These are phyloP conservation scores for Blakeslea trispora DNA, from an alignment of 371 early-diverging fungal species.

Conservation along the genomic window DNA sequence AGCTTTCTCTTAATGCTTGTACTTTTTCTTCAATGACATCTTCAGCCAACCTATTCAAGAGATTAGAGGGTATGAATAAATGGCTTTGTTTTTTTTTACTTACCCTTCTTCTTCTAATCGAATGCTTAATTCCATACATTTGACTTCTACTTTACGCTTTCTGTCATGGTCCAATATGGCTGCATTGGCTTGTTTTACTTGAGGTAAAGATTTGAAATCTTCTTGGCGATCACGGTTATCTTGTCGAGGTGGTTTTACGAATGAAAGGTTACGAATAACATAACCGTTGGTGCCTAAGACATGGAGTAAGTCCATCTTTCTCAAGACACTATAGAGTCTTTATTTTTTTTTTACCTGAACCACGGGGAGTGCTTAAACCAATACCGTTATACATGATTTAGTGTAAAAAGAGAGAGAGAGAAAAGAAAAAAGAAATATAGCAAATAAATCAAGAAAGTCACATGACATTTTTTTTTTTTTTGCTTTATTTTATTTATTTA, in stretches of 20 bases:
- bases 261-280: conserved; percentile 87
- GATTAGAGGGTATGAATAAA: too few relatives aligned
- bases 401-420: neutral
- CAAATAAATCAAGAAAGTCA: neutral
- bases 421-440: neutral
- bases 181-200: conserved; percentile 66
- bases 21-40: conserved; percentile 21
- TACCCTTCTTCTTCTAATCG: conserved; percentile 84
- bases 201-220: conserved; percentile 44
- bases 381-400: conserved; percentile 84
- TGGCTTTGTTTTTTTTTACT: neutral
- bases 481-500: too few relatives aligned
- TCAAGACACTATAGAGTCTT: too few relatives aligned
- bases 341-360: conserved; percentile 68
- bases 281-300: conserved; percentile 84
- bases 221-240: conserved; percentile 33
- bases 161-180: conserved; percentile 85
- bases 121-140: conserved; percentile 77
- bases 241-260: conserved; percentile 53
- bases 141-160: conserved; percentile 86
- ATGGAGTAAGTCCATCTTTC: neutral
- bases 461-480: conserved; percentile 5
- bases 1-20: conserved; percentile 22
- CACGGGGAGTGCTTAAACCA: conserved; percentile 92
- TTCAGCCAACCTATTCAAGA: conserved; percentile 15